Evolutionary conservation across 768 basidiomycete genomes (phyloP).

Genomic region (Boletus tomentosulus): DNA sequence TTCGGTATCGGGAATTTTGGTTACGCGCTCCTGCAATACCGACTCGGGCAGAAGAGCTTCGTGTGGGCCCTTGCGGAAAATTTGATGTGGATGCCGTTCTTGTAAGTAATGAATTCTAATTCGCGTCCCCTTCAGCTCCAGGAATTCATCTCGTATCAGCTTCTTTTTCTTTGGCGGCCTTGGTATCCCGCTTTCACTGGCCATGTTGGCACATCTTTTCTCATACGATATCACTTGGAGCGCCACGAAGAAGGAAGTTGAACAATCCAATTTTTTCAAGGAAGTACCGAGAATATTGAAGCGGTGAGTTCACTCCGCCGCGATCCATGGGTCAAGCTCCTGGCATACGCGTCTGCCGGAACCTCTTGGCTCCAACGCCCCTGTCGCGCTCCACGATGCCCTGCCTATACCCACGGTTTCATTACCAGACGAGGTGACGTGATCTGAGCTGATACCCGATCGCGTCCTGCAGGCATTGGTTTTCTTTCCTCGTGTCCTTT

Average conservation of each 20-base stretch:
- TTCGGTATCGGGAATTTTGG: conserved; percentile 70
- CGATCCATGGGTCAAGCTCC: neutral
- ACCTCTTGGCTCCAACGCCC: neutral
- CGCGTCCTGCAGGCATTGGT: conserved; percentile 27
- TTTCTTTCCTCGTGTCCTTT: conserved; percentile 47
- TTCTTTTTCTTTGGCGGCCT: conserved; percentile 59
- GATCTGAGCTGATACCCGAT: conserved; percentile 14
- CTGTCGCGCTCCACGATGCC: neutral
- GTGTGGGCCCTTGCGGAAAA: conserved; percentile 25
- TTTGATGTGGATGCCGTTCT: conserved; percentile 34
- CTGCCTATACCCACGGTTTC: neutral
- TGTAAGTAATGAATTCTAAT: conserved; percentile 23
- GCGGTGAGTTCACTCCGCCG: conserved; percentile 18
- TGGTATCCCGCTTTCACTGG: conserved; percentile 48
- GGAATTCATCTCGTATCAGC: conserved; percentile 13
- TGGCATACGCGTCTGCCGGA: neutral
- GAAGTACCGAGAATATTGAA: conserved; percentile 82
- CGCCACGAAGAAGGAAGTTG: conserved; percentile 75
- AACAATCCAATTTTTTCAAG: conserved; percentile 85
- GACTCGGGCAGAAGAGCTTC: conserved; percentile 44
- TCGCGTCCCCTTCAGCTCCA: neutral
- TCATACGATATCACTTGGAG: conserved; percentile 58
- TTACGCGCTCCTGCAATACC: conserved; percentile 69
- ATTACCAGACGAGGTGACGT: neutral
- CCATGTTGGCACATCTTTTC: conserved; percentile 53